These are phyloP conservation scores for Penicillium robsamsonii DNA, from an alignment of 495 filamentous ascomycete genomes.

Conservation along the genomic window DNA sequence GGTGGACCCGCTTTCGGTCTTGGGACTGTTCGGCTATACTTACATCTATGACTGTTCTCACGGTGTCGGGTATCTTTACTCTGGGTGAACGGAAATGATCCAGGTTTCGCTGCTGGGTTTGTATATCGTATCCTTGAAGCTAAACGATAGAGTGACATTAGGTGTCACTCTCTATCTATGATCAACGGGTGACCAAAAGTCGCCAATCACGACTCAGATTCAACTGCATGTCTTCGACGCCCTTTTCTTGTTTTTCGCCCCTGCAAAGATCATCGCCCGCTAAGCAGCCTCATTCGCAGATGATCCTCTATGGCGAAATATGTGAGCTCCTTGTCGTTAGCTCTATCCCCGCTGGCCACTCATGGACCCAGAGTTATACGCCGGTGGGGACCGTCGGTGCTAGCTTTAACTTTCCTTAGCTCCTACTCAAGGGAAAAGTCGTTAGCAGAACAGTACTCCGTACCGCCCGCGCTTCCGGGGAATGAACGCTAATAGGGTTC, in stretches of 20 bases:
- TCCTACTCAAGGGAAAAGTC: background rate
- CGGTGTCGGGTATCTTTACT: background rate
- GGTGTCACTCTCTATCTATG: background rate
- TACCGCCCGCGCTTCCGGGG: background rate
- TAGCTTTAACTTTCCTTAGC: background rate
- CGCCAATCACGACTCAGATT: background rate
- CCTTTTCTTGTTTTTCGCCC: background rate
- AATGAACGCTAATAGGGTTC: background rate
- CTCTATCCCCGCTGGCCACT: conserved; percentile 5
- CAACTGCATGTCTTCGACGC: conserved; percentile 2
- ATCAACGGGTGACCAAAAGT: background rate
- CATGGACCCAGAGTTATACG: background rate
- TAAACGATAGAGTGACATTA: background rate
- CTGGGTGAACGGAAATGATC: background rate
- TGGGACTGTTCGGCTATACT: background rate
- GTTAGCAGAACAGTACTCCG: background rate
- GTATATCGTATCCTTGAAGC: background rate
- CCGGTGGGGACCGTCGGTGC: background rate
- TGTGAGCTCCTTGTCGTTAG: background rate
- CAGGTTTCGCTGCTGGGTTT: background rate
- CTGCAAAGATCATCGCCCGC: background rate
- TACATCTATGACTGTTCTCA: background rate
- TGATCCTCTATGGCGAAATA: background rate
- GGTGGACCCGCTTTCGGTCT: background rate
- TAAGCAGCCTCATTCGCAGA: conserved; percentile 1